Percentiles rank a stretch among this genome's conserved stretches.
Conservation (phyloP, 75 land plant genomes). For the Larix kaempferi region DNA sequence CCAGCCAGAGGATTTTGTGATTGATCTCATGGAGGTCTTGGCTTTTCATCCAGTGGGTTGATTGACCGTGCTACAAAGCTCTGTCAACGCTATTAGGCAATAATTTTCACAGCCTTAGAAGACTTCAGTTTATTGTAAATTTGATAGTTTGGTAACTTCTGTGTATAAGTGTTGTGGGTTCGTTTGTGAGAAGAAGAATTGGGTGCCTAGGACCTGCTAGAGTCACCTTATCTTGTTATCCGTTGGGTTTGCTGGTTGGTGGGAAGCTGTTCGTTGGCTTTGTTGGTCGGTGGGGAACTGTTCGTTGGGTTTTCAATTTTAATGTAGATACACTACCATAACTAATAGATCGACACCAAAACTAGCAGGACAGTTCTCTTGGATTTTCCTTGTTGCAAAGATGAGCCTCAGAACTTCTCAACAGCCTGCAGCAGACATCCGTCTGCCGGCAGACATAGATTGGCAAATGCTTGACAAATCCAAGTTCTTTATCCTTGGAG, state of each 20-base stretch:
- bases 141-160: background rate
- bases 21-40: background rate
- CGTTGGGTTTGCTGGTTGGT: background rate
- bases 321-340: background rate
- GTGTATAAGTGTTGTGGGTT: background rate
- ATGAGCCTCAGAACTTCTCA: slow-evolving; percentile 44
- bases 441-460: slow-evolving; percentile 87
- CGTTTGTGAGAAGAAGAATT: background rate
- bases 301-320: background rate
- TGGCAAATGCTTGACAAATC: slow-evolving; percentile 95
- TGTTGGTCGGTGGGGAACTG: no score
- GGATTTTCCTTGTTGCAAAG: slow-evolving; percentile 18
- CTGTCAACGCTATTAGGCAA: background rate
- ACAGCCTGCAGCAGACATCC: slow-evolving; percentile 42
- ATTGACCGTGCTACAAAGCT: background rate
- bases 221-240: background rate
- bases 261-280: background rate
- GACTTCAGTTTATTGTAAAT: background rate
- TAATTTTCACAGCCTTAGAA: background rate
- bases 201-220: no score
- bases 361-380: background rate
- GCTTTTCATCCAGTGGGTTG: background rate
- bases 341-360: background rate
- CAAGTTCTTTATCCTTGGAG: slow-evolving; percentile 88
- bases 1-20: background rate